These are phyloP conservation scores for Euclidium syriacum DNA, from an alignment of 345 rosid genomes.

Conservation along the genomic window DNA sequence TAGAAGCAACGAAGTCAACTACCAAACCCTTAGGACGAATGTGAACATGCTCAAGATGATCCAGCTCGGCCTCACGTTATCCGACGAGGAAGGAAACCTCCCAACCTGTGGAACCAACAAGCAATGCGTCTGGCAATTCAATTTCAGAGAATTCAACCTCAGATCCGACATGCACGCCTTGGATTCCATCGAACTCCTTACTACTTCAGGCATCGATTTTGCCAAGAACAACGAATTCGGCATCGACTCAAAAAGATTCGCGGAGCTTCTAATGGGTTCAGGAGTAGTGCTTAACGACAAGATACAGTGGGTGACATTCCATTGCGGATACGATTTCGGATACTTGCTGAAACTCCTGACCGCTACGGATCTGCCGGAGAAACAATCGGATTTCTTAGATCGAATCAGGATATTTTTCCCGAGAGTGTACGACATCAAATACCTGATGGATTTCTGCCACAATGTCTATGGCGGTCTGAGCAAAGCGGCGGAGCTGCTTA, in stretches of 20 bases:
- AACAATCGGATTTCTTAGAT: constrained; percentile 46
- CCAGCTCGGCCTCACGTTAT: constrained; percentile 74
- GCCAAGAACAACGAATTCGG: constrained; percentile 49
- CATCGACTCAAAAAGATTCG: constrained; percentile 47
- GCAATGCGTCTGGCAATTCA: constrained; percentile 81
- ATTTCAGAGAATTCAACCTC: constrained; percentile 61
- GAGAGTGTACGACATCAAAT: constrained; percentile 60
- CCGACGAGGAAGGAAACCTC: constrained; percentile 68
- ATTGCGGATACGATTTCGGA: constrained; percentile 85
- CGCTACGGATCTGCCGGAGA: constrained; percentile 50
- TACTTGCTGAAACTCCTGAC: constrained; percentile 71
- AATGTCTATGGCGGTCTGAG: constrained; percentile 67
- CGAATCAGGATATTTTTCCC: constrained; percentile 58
- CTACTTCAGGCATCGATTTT: constrained; percentile 64
- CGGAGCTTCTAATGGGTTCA: constrained; percentile 63
- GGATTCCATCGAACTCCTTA: constrained; percentile 63
- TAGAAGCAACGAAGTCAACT: constrained; percentile 41
- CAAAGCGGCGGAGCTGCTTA: constrained; percentile 58
- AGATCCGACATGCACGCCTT: constrained; percentile 51
- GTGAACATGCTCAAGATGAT: constrained; percentile 72
- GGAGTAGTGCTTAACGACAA: constrained; percentile 67
- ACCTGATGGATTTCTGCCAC: constrained; percentile 65
- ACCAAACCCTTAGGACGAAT: constrained; percentile 60
- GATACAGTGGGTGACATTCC: constrained; percentile 85
- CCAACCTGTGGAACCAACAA: constrained; percentile 63